These are phyloP conservation scores for Vinca minor DNA, from an alignment of 257 asterid species.

Conservation along the genomic window DNA sequence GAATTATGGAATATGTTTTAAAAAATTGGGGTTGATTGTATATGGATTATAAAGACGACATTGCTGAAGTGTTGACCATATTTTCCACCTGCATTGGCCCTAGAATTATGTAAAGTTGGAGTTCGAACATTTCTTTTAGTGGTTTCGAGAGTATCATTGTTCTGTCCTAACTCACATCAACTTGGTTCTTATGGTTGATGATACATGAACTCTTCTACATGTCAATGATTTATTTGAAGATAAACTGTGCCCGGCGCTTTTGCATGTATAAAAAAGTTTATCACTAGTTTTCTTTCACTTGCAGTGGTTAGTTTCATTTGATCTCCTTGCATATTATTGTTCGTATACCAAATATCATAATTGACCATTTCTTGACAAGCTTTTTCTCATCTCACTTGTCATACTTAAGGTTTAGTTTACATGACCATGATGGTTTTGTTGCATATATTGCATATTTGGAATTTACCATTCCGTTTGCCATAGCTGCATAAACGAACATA, in stretches of 20 bases:
- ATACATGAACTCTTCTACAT: too few species aligned
- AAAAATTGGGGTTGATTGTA: not conserved
- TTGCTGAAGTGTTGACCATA: not conserved
- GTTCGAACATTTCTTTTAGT: too few species aligned
- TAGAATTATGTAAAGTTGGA: not conserved
- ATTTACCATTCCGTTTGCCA: too few species aligned
- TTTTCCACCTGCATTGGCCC: not conserved
- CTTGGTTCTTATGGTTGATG: too few species aligned
- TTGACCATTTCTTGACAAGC: not conserved
- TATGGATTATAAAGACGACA: not conserved
- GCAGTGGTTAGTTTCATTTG: not conserved
- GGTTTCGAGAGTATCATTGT: too few species aligned
- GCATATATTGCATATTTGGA: not conserved
- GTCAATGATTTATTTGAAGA: not conserved
- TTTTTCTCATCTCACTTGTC: not conserved
- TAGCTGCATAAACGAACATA: constrained; percentile 10
- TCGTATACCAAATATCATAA: not conserved
- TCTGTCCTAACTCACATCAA: too few species aligned
- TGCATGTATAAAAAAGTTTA: not conserved
- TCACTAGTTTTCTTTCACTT: not conserved
- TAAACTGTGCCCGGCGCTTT: not conserved
- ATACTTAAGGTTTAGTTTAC: not conserved
- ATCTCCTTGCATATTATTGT: not conserved
- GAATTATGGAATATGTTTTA: not conserved
- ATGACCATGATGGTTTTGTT: not conserved